Percentiles rank a stretch among this genome's conserved stretches.
Evolutionary conservation across 2,329 filamentous ascomycete species (phyloP).

Genomic region (Cladophialophora immunda): DNA sequence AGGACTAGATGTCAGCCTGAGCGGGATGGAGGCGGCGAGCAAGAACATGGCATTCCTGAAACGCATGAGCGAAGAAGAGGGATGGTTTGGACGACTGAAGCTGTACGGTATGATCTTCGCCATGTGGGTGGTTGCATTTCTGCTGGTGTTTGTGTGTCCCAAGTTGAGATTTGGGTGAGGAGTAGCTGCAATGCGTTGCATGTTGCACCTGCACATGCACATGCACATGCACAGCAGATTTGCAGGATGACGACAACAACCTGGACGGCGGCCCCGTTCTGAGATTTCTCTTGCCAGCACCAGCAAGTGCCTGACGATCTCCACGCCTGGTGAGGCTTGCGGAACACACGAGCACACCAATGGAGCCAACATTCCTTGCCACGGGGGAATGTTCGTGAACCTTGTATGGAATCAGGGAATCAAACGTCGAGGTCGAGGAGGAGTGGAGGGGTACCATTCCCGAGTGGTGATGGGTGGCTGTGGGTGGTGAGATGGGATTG

Average conservation of each 20-base stretch:
- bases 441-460: neutral
- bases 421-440: slow-evolving; percentile 10
- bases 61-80: slow-evolving; percentile 85
- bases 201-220: neutral
- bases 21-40: slow-evolving; percentile 78
- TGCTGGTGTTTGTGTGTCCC: slow-evolving; percentile 85
- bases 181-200: neutral
- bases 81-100: slow-evolving; percentile 84
- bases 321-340: neutral
- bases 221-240: neutral
- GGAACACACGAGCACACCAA: neutral
- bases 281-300: slow-evolving; percentile 1
- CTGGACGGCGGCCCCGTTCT: neutral
- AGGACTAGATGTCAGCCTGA: slow-evolving; percentile 79
- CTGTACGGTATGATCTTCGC: slow-evolving; percentile 85
- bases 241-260: neutral
- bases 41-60: slow-evolving; percentile 79
- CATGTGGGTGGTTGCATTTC: slow-evolving; percentile 77
- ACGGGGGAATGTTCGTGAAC: slow-evolving; percentile 22
- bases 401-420: slow-evolving; percentile 5
- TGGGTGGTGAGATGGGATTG: slow-evolving; percentile 10
- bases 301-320: slow-evolving; percentile 24
- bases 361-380: slow-evolving; percentile 6
- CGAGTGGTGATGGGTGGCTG: neutral
- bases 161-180: slow-evolving; percentile 75